phyloP scores from a whole-genome alignment of 176 grass and related monocot genomes.

The Puya raimondii region DNA sequence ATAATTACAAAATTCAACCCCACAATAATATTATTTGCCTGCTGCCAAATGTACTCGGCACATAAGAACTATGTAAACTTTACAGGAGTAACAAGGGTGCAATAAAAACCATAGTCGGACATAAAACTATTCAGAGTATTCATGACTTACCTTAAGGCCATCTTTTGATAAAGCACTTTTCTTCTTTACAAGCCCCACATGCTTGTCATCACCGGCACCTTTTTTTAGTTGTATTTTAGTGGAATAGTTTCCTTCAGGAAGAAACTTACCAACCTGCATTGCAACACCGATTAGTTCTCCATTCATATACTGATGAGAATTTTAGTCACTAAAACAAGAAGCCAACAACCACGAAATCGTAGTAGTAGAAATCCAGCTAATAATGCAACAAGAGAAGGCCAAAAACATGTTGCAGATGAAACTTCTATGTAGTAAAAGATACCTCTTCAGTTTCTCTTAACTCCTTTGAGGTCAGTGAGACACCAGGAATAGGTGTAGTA shows the following conservation, averaged over 20 bases:
- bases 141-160: slow-evolving; percentile 58
- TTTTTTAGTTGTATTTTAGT: slow-evolving; percentile 60
- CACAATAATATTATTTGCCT: too few species aligned
- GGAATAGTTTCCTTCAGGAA: slow-evolving; percentile 38
- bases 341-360: not conserved
- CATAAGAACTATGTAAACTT: too few species aligned
- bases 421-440: slow-evolving; percentile 15
- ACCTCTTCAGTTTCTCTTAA: slow-evolving; percentile 76
- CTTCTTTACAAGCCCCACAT: slow-evolving; percentile 51
- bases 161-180: slow-evolving; percentile 66
- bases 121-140: slow-evolving; percentile 1
- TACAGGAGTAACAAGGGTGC: not conserved
- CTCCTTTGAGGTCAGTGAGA: slow-evolving; percentile 52
- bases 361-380: not conserved
- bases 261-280: slow-evolving; percentile 43
- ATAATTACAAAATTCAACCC: too few species aligned
- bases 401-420: slow-evolving; percentile 18
- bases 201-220: slow-evolving; percentile 40
- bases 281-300: slow-evolving; percentile 15
- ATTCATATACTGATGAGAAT: not conserved
- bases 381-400: slow-evolving; percentile 8
- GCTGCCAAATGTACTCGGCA: too few species aligned
- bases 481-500: slow-evolving; percentile 28
- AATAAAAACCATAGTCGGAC: not conserved
- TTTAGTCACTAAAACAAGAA: not conserved